Base-by-base conservation (phyloP, 2,329 filamentous ascomycete genomes). In the Monilinia fructicola region DNA sequence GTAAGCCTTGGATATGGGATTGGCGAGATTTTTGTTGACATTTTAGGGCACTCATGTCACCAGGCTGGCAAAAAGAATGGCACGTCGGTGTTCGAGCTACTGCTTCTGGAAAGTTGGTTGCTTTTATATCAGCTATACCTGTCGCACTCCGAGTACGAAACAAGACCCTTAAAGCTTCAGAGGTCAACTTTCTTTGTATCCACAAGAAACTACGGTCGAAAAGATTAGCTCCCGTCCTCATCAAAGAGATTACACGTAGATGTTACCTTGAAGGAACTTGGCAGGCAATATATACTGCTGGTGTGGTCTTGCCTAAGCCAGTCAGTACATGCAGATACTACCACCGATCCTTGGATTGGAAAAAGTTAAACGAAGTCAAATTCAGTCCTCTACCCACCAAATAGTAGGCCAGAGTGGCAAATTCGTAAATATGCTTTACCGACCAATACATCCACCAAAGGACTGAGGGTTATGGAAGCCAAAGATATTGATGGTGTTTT, bases 171-270 rank as follows among this genome's bases (percentile, higher is more conserved):
- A 86, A 88, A 69, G 89, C 91, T 72, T 93, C 91, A 59, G 95
- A 99, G 78, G 95, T 99, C 80, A 99, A 99, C 82, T 99, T 98
- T 80, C 88, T 99, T 71, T 96, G 93, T 76, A 90, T 99, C 65
- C 95, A 99, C 84, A 98, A 98, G 84, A 98, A 98, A 80, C 87
- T 99, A 42, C 91, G 95, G 61, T 88, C 91, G 67, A 97, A 98
- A 82, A 89, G 95, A 64, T 87, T 99, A 54, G 89, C 95, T 0
- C 95, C 95, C 0, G 90, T 98, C 2, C 86, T 99, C 64, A 99
- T 99, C 82, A 97, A 97, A 79, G 95, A 99, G 78, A 92, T 99
- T 73, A 99, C 95, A 6, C 90, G 95, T 58, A 86, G 93, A 70
- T 96, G 92, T 82, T 96, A 98, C 78, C 80, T 93, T 58, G 84